Base-by-base conservation (phyloP, 2,329 filamentous ascomycete genomes). In the Cladosporium sp. region DNA sequence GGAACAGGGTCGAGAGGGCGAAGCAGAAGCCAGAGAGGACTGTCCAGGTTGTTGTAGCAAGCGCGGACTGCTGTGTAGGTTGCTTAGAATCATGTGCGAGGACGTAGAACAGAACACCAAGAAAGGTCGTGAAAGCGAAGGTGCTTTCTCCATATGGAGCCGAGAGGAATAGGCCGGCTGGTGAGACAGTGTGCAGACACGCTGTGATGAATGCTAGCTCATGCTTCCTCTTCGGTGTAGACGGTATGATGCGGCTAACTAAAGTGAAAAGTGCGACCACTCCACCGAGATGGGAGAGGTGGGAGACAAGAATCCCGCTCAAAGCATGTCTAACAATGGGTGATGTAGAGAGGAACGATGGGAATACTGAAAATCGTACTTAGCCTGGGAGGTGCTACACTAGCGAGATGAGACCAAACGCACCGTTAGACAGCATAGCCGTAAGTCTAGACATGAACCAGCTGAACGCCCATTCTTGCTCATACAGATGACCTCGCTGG, bases 401-500 rank as follows among this genome's bases (percentile, higher is more conserved):
- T 30, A n/a, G 30, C 19, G 19, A 54, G 15, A 51, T 57, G 20
- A 61, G 59, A 62, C 58, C 7, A 9, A 60, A 74, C 75, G 68
- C 73, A 79, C 78, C 70, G 69, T 70, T 71, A 55, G 69, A 70
- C 63, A 60, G 74, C 75, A 59, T 68, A 64, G 72, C 68, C 11
- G 83, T 68, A 7, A 81, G 55, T 59, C 70, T 73, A 11, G 81
- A 77, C 60, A 82, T 81, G 9, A 78, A 76, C 74, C 80, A 82
- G 38, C 87, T 87, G 75, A 92, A 94, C 0, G 90, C 90, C 89
- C 89, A 94, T 73, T 93, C 88, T 74, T 94, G 90, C 75, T 95
- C 90, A 70, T 85, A 88, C 11, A 86, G 58, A 65, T 90, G 86
- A 36, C 88, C 88, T 11, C 82, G 78, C 42, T 79, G 79, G 4